A percentile compares a stretch with the other conserved stretches of the same genome.
Conservation (phyloP, 2,329 filamentous ascomycete species). For the Diplodia scrobiculata region DNA sequence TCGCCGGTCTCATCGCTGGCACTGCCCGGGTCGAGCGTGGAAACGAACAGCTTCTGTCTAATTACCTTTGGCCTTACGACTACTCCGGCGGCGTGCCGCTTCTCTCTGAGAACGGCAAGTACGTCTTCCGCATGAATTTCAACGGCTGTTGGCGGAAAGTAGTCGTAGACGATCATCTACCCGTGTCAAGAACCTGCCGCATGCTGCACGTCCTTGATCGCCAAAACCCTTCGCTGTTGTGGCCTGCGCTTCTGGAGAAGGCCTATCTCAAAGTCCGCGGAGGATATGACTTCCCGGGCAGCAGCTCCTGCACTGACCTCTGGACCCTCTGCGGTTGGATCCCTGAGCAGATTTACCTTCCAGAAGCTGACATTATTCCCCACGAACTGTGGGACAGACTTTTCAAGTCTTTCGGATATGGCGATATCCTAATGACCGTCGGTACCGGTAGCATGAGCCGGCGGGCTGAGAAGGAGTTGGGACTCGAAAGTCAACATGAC, state of each 20-base stretch:
- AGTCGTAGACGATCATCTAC: slow-evolving; percentile 84
- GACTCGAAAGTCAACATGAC: slow-evolving; percentile 86
- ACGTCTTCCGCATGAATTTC: slow-evolving; percentile 89
- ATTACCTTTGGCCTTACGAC: slow-evolving; percentile 76
- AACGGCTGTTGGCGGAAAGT: slow-evolving; percentile 91
- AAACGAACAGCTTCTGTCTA: slow-evolving; percentile 66
- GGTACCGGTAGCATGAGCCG: slow-evolving; percentile 81
- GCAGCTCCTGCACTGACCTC: slow-evolving; percentile 92
- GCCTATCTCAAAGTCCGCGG: slow-evolving; percentile 94
- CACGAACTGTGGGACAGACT: slow-evolving; percentile 77
- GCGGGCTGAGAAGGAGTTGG: slow-evolving; percentile 76
- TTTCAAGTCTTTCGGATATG: slow-evolving; percentile 70
- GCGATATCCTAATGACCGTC: slow-evolving; percentile 83
- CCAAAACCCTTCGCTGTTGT: slow-evolving; percentile 76
- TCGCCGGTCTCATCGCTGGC: slow-evolving; percentile 87
- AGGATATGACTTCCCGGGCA: slow-evolving; percentile 96
- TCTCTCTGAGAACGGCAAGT: slow-evolving; percentile 79
- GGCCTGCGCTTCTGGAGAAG: slow-evolving; percentile 93
- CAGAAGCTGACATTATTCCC: slow-evolving; percentile 64
- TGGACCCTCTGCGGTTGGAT: slow-evolving; percentile 96
- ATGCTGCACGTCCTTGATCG: slow-evolving; percentile 86
- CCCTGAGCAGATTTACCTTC: slow-evolving; percentile 76
- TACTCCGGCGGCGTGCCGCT: slow-evolving; percentile 56
- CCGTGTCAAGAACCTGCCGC: slow-evolving; percentile 71
- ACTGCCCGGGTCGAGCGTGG: slow-evolving; percentile 70